A percentile compares a stretch with the other conserved stretches of the same genome.
Conservation (phyloP, 2,329 filamentous ascomycete genomes). For the Neopestalotiopsis rosae region DNA sequence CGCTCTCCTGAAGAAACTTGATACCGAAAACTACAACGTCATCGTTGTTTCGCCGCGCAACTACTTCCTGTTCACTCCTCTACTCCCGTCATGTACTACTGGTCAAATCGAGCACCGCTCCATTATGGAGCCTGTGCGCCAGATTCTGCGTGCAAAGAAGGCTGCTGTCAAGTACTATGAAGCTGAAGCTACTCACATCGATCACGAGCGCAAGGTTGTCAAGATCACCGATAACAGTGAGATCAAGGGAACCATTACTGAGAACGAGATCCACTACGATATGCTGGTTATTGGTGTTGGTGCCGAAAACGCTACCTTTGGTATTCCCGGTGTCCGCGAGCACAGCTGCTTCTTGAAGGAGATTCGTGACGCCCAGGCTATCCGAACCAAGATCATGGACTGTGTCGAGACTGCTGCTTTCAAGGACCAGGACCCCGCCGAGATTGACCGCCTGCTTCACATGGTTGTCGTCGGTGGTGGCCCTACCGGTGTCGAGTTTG, state of each 20-base stretch:
- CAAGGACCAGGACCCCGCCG: slow-evolving; percentile 90
- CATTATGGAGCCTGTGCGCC: slow-evolving; percentile 98
- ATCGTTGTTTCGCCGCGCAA: slow-evolving; percentile 97
- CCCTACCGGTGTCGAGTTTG: slow-evolving; percentile 97
- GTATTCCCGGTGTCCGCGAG: slow-evolving; percentile 93
- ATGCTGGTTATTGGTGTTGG: slow-evolving; percentile 98
- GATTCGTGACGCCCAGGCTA: slow-evolving; percentile 92
- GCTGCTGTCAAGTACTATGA: slow-evolving; percentile 96
- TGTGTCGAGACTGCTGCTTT: slow-evolving; percentile 98
- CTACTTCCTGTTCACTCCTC: slow-evolving; percentile 99
- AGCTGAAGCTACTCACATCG: slow-evolving; percentile 94
- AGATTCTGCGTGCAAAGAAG: slow-evolving; percentile 95
- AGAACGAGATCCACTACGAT: slow-evolving; percentile 94
- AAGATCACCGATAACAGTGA: slow-evolving; percentile 92
- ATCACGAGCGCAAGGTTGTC: slow-evolving; percentile 87
- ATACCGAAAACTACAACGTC: slow-evolving; percentile 99
- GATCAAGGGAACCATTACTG: slow-evolving; percentile 79
- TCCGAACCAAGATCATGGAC: slow-evolving; percentile 99
- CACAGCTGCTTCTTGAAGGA: slow-evolving; percentile 99
- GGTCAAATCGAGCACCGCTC: slow-evolving; percentile 98
- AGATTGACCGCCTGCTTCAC: slow-evolving; percentile 92
- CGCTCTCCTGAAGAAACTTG: slow-evolving; percentile 96
- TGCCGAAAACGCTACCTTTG: slow-evolving; percentile 98
- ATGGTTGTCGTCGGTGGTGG: slow-evolving; percentile 97
- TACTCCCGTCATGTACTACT: slow-evolving; percentile 96